Conservation (phyloP, 2,329 filamentous ascomycete species). For the Lomentospora prolificans region DNA sequence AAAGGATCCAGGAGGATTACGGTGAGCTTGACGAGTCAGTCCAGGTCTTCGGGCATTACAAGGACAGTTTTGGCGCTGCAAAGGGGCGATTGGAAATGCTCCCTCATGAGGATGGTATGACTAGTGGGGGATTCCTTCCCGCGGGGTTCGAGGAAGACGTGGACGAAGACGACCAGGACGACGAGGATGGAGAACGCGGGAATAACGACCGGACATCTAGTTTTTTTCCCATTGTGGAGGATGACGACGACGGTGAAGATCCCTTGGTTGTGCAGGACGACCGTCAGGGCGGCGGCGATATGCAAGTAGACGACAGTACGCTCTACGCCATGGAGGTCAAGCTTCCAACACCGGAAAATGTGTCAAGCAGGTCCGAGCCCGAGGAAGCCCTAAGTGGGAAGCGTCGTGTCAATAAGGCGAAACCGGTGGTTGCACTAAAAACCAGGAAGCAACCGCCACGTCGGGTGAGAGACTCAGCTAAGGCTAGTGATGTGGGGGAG, state of each 20-base stretch:
- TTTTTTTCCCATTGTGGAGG: constrained; percentile 38
- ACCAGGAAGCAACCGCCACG: background rate
- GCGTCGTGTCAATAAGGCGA: background rate
- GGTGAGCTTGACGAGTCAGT: constrained; percentile 47
- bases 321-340: background rate
- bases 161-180: constrained; percentile 36
- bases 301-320: background rate
- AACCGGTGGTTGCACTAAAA: background rate
- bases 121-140: constrained; percentile 52
- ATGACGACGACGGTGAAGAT: constrained; percentile 28
- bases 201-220: constrained; percentile 24
- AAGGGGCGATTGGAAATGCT: constrained; percentile 10
- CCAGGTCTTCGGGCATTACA: constrained; percentile 45
- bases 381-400: background rate
- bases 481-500: background rate
- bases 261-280: constrained; percentile 13
- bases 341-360: background rate
- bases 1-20: constrained; percentile 69
- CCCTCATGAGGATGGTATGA: constrained; percentile 41
- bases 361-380: background rate
- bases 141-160: constrained; percentile 44
- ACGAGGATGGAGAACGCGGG: constrained; percentile 15
- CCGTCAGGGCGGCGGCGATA: background rate
- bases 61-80: constrained; percentile 6
- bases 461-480: background rate